Conservation (phyloP, 2,329 filamentous ascomycete species). For the Xylariaceae sp. region DNA sequence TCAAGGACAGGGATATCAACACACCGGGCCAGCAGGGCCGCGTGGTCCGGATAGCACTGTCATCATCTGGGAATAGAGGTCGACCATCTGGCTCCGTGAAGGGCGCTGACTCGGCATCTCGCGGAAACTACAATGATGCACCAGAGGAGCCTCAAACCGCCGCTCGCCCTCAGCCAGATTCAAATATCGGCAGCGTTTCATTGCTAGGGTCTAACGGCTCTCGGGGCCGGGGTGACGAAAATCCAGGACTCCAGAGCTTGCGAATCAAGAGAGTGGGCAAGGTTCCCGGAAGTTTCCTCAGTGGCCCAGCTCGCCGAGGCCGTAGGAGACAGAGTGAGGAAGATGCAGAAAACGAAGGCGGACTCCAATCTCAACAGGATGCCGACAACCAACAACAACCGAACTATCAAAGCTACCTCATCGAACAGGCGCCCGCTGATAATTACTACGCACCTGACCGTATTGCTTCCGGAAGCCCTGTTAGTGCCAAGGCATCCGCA, state of each 20-base stretch:
- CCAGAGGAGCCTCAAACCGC: conserved; percentile 47
- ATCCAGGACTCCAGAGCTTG: conserved; percentile 63
- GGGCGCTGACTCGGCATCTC: conserved; percentile 27
- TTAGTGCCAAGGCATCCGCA: conserved; percentile 43
- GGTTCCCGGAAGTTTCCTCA: conserved; percentile 69
- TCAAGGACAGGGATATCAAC: conserved; percentile 40
- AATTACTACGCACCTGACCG: conserved; percentile 46
- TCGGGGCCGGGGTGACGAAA: conserved; percentile 53
- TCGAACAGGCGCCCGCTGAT: conserved; percentile 34
- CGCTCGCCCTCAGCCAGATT: conserved; percentile 41
- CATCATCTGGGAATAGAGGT: conserved; percentile 43
- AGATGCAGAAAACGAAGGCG: conserved; percentile 47
- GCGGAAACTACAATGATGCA: conserved; percentile 38
- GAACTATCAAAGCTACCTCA: conserved; percentile 20
- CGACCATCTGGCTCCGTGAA: conserved; percentile 34
- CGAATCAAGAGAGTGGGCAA: conserved; percentile 72
- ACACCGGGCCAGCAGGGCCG: conserved; percentile 49
- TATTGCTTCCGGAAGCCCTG: conserved; percentile 53
- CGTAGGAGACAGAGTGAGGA: conserved; percentile 63
- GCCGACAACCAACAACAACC: conserved; percentile 36
- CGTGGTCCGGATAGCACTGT: conserved; percentile 50
- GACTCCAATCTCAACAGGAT: conserved; percentile 39
- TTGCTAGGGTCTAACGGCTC: conserved; percentile 47
- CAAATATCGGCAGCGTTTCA: conserved; percentile 48
- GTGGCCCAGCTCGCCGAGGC: conserved; percentile 72